Percentiles rank a stretch among this genome's conserved stretches.
Evolutionary conservation across 2,329 filamentous ascomycete species (phyloP).

Genomic region (Hypoxylon sp.): DNA sequence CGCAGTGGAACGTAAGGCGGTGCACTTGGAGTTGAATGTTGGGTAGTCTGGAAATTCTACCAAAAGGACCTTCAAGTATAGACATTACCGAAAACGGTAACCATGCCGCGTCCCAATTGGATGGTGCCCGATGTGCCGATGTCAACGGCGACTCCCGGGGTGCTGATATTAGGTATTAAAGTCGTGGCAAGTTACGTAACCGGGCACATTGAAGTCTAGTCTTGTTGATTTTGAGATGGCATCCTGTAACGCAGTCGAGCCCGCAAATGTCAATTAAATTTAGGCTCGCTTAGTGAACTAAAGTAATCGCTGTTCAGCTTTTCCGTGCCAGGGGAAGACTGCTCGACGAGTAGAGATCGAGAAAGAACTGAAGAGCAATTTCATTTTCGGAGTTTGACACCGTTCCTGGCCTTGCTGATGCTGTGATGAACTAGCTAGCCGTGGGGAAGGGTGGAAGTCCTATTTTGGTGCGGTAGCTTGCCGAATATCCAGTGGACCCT

Average conservation of each 20-base stretch:
- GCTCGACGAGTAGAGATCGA: not conserved
- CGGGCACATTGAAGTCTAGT: not conserved
- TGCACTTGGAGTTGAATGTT: slow-evolving; percentile 5
- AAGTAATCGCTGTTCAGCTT: not conserved
- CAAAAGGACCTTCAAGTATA: slow-evolving; percentile 1
- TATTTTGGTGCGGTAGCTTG: not conserved
- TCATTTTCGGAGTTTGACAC: not conserved
- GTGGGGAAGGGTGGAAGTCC: not conserved
- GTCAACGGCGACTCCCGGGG: not conserved
- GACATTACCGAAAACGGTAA: slow-evolving; percentile 18
- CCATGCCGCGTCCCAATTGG: slow-evolving; percentile 18
- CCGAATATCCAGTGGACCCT: not conserved
- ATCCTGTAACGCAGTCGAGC: not conserved
- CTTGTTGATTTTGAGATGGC: not conserved
- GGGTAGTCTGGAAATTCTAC: not conserved
- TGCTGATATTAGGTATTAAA: not conserved
- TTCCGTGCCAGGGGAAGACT: not conserved
- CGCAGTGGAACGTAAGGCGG: not conserved
- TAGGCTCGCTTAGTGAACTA: not conserved
- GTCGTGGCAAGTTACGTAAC: not conserved
- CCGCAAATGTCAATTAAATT: not conserved
- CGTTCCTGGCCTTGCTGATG: not conserved
- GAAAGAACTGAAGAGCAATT: not conserved
- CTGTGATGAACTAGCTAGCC: not conserved
- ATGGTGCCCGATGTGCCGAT: not conserved